Base-by-base conservation (phyloP, 495 filamentous ascomycete species). In the Trichoderma parareesei region DNA sequence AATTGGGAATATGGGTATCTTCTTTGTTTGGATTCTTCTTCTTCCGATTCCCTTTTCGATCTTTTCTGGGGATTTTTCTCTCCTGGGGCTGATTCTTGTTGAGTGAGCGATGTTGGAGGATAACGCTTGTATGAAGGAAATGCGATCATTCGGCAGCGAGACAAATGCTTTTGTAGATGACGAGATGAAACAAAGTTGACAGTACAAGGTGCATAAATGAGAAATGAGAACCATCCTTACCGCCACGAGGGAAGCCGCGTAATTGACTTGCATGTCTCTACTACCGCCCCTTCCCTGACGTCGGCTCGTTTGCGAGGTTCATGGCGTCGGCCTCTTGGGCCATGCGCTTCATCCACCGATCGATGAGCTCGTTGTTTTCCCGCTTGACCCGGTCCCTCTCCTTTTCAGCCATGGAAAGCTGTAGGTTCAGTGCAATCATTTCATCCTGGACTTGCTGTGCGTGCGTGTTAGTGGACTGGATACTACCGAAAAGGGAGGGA, bases 301-400 rank as follows among this genome's bases (percentile, higher is more conserved):
- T 65, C 3, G 66, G 65, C 61, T 80, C 78, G 62, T 82, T 79
- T 62, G 77, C 72, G 40, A 88, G 75, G 71, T 97, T 97, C 90
- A 96, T 90, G 33, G 84, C 87, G 64, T 95, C 91, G 6, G 90
- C 93, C 77, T 97, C 92, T 73, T 85, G 80, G 6, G 86, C 87
- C 81, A 93, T 91, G 65, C 89, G 81, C 66, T 82, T 84, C 91
- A 98, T 94, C 90, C 90, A 97, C 57, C 93, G 83, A 70, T 92
- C 87, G 62, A 97, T 85, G 43, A 97, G 78, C 59, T 97, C 89
- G 70, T 90, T 83, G 70, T 98, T 97, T 71, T 98, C 93, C n/a
- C 79, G 80, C 71, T 85, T 78, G 64, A 95, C 77, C 69, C 85
- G 87, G 67, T 82, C 81, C 5, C 79, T 79, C 69, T 81, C 83